Evolutionary conservation across 306 rosid genomes (phyloP).

Genomic region (Vigna reflexopilosa): DNA sequence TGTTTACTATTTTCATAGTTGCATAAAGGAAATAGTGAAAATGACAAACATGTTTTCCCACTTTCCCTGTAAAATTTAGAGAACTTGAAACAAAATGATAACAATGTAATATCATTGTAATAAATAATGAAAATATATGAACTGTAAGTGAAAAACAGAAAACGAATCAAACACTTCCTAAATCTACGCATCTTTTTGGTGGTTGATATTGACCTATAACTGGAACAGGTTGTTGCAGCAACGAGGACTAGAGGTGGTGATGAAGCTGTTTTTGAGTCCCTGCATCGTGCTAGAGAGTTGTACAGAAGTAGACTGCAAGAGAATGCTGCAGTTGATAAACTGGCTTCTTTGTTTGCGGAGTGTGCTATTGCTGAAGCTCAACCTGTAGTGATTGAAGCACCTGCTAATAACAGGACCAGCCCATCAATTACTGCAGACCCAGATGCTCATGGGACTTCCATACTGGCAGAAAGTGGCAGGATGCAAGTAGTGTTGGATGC

Average conservation of each 20-base stretch:
- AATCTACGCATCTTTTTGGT: slow-evolving; percentile 8
- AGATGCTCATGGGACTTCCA: slow-evolving; percentile 67
- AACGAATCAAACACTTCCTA: not conserved
- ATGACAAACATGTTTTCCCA: not conserved
- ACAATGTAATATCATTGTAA: not conserved
- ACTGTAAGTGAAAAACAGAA: not conserved
- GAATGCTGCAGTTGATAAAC: slow-evolving; percentile 74
- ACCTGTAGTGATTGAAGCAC: slow-evolving; percentile 57
- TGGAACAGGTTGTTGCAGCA: slow-evolving; percentile 76
- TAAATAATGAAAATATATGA: not conserved
- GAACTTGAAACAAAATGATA: not conserved
- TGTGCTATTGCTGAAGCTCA: slow-evolving; percentile 94
- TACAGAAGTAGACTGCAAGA: slow-evolving; percentile 76
- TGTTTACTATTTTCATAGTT: slow-evolving; percentile 1
- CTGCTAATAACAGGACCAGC: slow-evolving; percentile 28
- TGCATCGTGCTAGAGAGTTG: slow-evolving; percentile 84
- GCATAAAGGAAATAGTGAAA: not conserved
- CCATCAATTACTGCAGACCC: slow-evolving; percentile 47
- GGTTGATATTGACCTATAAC: slow-evolving; percentile 28
- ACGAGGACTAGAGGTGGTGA: slow-evolving; percentile 87
- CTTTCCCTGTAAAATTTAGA: not conserved
- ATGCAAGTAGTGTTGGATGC: slow-evolving; percentile 91
- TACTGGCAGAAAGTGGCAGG: slow-evolving; percentile 90
- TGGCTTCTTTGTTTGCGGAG: slow-evolving; percentile 95
- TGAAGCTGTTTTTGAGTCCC: slow-evolving; percentile 77